Conservation (phyloP, 202 grass and related monocot species). For the Zoysia matrella region DNA sequence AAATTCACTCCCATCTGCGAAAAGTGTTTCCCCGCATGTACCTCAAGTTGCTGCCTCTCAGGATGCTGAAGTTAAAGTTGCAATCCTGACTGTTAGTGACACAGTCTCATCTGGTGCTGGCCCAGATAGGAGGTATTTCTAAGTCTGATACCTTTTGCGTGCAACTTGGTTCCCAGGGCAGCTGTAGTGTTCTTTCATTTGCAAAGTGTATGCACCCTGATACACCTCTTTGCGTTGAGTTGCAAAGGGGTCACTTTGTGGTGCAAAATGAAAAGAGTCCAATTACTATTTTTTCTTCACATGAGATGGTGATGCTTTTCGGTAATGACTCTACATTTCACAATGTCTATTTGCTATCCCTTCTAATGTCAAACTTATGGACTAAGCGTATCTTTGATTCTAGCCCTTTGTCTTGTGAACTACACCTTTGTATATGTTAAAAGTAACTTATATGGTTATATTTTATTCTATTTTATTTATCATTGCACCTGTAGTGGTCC, state of each 20-base stretch:
- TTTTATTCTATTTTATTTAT: neutral
- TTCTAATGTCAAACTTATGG: neutral
- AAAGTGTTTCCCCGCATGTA: slow-evolving; percentile 33
- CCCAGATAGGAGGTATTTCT: slow-evolving; percentile 87
- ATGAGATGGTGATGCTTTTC: slow-evolving; percentile 48
- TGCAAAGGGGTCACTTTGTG: slow-evolving; percentile 73
- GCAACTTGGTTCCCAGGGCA: neutral
- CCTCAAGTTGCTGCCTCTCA: slow-evolving; percentile 41
- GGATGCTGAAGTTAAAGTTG: slow-evolving; percentile 65
- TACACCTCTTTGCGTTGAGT: slow-evolving; percentile 73
- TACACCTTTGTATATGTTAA: slow-evolving; percentile 4
- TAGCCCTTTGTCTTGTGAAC: too few species aligned
- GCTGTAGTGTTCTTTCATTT: neutral
- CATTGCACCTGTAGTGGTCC: slow-evolving; percentile 63
- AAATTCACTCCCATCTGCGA: neutral
- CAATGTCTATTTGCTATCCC: neutral
- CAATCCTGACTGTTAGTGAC: slow-evolving; percentile 93
- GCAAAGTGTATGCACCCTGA: slow-evolving; percentile 65
- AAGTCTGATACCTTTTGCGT: neutral
- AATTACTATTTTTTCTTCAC: slow-evolving; percentile 40
- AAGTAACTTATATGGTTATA: neutral
- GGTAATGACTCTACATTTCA: slow-evolving; percentile 52
- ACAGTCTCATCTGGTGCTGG: slow-evolving; percentile 84
- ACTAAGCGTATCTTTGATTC: too few species aligned
- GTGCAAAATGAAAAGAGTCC: slow-evolving; percentile 68